Evolutionary conservation across 78 protist species (phyloP).

Genomic region (Reticulomyxa filosa): DNA sequence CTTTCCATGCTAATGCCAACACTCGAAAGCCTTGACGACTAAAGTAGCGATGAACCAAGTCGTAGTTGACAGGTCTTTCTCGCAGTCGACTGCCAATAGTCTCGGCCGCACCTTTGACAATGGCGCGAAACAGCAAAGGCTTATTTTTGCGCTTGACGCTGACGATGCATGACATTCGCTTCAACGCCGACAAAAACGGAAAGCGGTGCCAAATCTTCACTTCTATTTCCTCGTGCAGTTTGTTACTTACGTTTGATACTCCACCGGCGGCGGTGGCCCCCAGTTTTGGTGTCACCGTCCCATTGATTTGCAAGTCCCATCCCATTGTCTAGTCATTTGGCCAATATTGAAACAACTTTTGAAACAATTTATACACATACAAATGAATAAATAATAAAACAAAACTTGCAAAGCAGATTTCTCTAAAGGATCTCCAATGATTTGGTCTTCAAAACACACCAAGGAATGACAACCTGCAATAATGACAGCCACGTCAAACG

Average conservation of each 20-base stretch:
- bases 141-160: background rate
- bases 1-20: constrained; percentile 17
- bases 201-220: constrained; percentile 39
- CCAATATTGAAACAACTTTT: too few relatives aligned
- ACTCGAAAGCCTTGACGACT: constrained; percentile 22
- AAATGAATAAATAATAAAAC: too few relatives aligned
- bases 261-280: too few relatives aligned
- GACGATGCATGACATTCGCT: constrained; percentile 66
- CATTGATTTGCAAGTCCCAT: too few relatives aligned
- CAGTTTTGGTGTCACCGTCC: too few relatives aligned
- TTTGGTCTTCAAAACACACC: background rate
- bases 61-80: constrained; percentile 4
- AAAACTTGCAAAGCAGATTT: too few relatives aligned
- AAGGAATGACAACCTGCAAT: background rate
- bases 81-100: constrained; percentile 9
- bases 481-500: background rate
- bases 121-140: too few relatives aligned
- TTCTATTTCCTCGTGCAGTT: too few relatives aligned
- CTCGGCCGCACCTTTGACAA: constrained; percentile 95
- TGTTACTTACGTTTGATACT: too few relatives aligned
- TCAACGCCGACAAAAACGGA: constrained; percentile 52
- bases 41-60: background rate
- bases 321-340: too few relatives aligned
- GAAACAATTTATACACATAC: too few relatives aligned
- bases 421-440: constrained; percentile 92